Evolutionary conservation across 2,329 filamentous ascomycete genomes (phyloP), one percentile per base, ranked within the genome.

Genomic region (Ophidiomyces ophidiicola): DNA sequence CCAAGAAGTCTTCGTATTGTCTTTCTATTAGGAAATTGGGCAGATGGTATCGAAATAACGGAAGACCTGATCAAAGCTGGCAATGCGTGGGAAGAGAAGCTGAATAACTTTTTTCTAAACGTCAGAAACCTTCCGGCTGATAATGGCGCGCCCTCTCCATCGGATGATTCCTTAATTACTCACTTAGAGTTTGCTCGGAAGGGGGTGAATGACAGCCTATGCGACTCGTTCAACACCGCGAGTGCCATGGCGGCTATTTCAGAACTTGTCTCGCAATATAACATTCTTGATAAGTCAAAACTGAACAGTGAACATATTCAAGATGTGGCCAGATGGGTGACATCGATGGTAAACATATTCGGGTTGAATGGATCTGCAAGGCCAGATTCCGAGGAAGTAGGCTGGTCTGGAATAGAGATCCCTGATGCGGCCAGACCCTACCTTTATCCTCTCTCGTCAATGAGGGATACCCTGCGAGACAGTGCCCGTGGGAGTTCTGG

Each of bases 31-130:
- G 85, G 87, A 31, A 76, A 76, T 34, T 96, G 88, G 87, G 83
- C 84, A 50, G 83, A 94, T 35, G 83, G 85, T 1, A 79, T 94
- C 21, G 88, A 94, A 55, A 90, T 94, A 45, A 88, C 85, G 0
- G 77, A 81, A 1, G 84, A 87, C 40, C 77, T 94, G 62, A 71
- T 83, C 42, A 76, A 76, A 30, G 74, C 78, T 50, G 81, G 81
- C 5, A 74, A 77, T 42, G 74, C 71, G 31, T 94, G 85, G 82
- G 87, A 94, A 56, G 76, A 77, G 35, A 80, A 79, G 12, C 66
- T 93, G 20, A 82, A 81, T 58, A 78, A 77, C 56, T 78, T 79
- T 55, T 78, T 79, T 56, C 61, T 76, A 44, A 76, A 76, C n/a
- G 21, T 32, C 12, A 32, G 14, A 80, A 44, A 83, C 87, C 46